Percentiles rank a stretch among this genome's conserved stretches.
These are phyloP conservation scores for Alternaria ventricosa DNA, from an alignment of 2,329 filamentous ascomycete genomes.

Conservation along the genomic window DNA sequence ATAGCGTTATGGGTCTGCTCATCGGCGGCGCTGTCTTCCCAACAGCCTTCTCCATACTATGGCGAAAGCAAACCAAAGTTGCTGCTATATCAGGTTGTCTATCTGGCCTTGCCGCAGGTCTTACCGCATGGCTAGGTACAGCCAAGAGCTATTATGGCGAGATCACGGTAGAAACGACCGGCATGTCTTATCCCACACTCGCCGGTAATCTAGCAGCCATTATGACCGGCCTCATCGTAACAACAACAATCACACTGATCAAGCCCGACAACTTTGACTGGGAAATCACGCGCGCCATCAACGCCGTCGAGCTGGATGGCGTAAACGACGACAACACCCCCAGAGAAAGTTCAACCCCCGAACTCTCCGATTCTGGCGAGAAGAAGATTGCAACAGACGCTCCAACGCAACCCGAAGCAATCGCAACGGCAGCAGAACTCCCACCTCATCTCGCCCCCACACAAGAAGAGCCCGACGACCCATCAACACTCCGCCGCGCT, in stretches of 20 bases:
- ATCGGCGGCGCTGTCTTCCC: conserved; percentile 54
- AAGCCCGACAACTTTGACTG: conserved; percentile 50
- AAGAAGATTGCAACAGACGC: conserved; percentile 10
- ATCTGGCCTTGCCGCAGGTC: conserved; percentile 41
- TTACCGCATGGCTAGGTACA: conserved; percentile 48
- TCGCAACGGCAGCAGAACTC: conserved; percentile 5
- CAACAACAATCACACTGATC: conserved; percentile 43
- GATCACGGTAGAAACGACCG: conserved; percentile 50
- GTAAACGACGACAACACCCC: conserved; percentile 14
- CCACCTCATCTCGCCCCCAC: conserved; percentile 24
- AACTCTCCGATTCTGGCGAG: conserved; percentile 14
- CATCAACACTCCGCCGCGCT: conserved; percentile 39
- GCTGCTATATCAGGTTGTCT: conserved; percentile 46
- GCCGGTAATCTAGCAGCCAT: conserved; percentile 49
- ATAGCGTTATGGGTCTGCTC: conserved; percentile 49
- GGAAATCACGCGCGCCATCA: conserved; percentile 49
- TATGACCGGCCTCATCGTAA: conserved; percentile 44
- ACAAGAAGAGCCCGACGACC: conserved; percentile 36
- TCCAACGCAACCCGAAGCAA: neutral
- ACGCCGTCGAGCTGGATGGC: conserved; percentile 30
- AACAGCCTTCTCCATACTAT: conserved; percentile 46
- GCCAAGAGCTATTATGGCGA: conserved; percentile 48
- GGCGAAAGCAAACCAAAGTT: conserved; percentile 42
- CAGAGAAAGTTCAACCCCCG: conserved; percentile 5
- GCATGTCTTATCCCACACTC: conserved; percentile 48